phyloP scores from a whole-genome alignment of 768 basidiomycete genomes.

The Tricholoma sp. region DNA sequence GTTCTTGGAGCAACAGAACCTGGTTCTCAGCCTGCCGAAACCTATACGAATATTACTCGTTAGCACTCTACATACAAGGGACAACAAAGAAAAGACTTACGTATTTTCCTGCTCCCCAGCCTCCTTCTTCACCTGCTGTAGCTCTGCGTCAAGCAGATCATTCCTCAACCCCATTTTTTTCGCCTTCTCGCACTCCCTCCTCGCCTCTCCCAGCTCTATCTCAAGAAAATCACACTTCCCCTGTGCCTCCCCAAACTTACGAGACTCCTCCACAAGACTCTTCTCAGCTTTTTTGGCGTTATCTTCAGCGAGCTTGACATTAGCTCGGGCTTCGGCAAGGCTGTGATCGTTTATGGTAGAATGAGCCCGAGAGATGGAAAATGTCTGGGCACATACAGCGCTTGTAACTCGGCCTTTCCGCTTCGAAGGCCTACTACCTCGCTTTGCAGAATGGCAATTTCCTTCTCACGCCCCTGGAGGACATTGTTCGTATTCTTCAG shows the following conservation, averaged over 20 bases:
- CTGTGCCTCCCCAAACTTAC: not conserved
- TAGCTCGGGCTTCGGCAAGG: not conserved
- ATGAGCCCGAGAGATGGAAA: not conserved
- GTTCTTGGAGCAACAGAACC: conserved; percentile 40
- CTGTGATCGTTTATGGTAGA: not conserved
- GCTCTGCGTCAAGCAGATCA: not conserved
- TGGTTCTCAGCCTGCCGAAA: conserved; percentile 6
- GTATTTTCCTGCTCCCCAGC: not conserved
- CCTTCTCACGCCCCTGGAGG: not conserved
- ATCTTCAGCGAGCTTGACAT: not conserved
- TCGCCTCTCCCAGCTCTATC: not conserved
- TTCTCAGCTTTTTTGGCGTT: not conserved
- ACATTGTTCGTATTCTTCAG: not conserved
- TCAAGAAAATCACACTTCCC: not conserved
- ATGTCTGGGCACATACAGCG: not conserved
- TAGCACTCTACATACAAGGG: not conserved
- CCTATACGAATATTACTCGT: not conserved
- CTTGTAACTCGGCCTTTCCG: not conserved
- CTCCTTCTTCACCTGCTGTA: not conserved
- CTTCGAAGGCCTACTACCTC: not conserved
- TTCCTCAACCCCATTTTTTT: not conserved
- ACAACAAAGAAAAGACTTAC: not conserved
- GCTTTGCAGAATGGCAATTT: not conserved
- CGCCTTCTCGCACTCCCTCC: not conserved
- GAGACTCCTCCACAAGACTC: not conserved